Conservation (phyloP, 176 grass and related monocot genomes). For the Carex kokanica region DNA sequence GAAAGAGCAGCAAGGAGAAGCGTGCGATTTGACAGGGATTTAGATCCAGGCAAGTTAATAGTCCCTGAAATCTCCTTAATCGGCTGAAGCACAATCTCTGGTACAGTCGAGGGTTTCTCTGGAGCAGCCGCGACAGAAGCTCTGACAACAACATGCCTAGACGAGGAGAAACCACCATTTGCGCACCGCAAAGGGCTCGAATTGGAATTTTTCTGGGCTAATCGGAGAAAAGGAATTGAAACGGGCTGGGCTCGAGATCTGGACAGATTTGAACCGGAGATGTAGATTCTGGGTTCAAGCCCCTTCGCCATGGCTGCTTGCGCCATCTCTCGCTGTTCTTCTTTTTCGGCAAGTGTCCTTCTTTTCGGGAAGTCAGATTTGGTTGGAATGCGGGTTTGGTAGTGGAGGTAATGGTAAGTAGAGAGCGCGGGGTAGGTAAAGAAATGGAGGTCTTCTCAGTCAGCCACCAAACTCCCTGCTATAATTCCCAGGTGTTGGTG, state of each 20-base stretch:
- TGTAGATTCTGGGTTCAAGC: conserved; percentile 20
- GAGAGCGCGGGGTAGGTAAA: neutral
- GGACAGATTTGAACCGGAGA: conserved; percentile 2
- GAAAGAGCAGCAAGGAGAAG: conserved; percentile 85
- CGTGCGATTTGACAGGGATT: conserved; percentile 97
- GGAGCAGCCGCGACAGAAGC: conserved; percentile 41
- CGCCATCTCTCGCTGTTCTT: conserved; percentile 29
- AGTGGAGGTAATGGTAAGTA: conserved; percentile 20
- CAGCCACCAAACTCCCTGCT: neutral
- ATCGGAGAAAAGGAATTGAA: conserved; percentile 8
- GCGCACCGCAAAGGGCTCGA: neutral
- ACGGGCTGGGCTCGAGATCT: neutral
- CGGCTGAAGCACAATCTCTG: conserved; percentile 84
- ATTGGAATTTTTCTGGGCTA: neutral
- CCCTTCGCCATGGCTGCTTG: conserved; percentile 33
- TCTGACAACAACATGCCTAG: neutral
- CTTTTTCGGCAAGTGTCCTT: neutral
- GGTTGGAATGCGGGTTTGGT: conserved; percentile 20
- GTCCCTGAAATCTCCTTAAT: conserved; percentile 92
- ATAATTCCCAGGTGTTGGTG: neutral
- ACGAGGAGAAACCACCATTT: neutral
- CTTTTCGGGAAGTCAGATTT: neutral
- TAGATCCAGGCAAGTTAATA: conserved; percentile 83
- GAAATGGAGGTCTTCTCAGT: neutral
- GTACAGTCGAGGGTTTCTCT: conserved; percentile 47